Base-by-base conservation (phyloP, 192 early-diverging fungal species). In the Ambispora gerdemannii region DNA sequence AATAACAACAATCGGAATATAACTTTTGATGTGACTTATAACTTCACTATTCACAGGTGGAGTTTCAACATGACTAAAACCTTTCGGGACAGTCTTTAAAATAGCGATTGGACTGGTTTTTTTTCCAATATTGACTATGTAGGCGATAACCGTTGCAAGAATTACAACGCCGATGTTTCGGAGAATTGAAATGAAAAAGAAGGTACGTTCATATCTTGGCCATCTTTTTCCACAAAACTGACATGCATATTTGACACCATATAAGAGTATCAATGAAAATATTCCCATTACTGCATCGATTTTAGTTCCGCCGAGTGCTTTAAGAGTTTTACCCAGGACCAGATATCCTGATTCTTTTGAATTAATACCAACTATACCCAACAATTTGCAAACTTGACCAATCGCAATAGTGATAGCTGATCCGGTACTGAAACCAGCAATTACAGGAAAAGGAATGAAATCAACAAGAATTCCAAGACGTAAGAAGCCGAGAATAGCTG, bases 341-440 rank as follows among this genome's bases (percentile, higher is more conserved):
- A 90, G 74, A 70, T 92, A 93, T 30, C 90, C 77, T 1, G 89
- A 56, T 0, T 78, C 83, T 49, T 89, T 90, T 22, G 87, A 93
- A 78, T 92, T 83, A 73, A 92, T 85, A 25, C 75, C 74, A 61
- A 82, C 83, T 74, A 94, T 88, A 30, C 95, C 93, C 71, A 95
- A 79, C 51, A 95, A 82, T 22, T 83, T 85, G 11, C 90, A 17
- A 58, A 64, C 36, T 70, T 97, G 95, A 56, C 84, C 82, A 73
- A 95, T 85, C 49, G 90, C 83, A 69, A 95, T 92, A 27, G 84
- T 89, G 3, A 92, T 69, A 17, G 90, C 93, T 22, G 90, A 89
- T 8, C 94, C 94, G 1, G 93, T 86, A 70, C 90, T 93, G 74
- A 95, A 97, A 0, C 93, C 94, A 0, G 89, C 88, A 70, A 97